phyloP scores from a whole-genome alignment of 805 yeast genomes.

The Sugiyamaella chiloensis region DNA sequence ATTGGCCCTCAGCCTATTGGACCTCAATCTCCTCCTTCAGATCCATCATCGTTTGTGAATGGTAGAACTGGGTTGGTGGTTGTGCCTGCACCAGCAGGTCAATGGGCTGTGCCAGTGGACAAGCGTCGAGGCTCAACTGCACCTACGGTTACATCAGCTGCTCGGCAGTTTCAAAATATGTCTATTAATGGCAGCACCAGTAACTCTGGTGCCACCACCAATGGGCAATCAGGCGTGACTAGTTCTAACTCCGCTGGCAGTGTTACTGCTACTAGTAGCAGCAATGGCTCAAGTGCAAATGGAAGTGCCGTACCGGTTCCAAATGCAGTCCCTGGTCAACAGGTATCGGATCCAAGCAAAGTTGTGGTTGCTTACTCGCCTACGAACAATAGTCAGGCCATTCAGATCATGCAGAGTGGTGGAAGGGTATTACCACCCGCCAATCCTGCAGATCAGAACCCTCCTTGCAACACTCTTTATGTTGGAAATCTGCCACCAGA shows the following conservation, averaged over 20 bases:
- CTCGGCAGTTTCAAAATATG: slow-evolving; percentile 1
- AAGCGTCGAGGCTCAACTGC: slow-evolving; percentile 1
- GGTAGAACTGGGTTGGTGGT: slow-evolving; percentile 5
- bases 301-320: slow-evolving; percentile 3
- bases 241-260: not conserved
- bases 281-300: not conserved
- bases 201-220: slow-evolving; percentile 1
- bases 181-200: not conserved
- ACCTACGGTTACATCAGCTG: not conserved
- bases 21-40: not conserved
- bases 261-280: not conserved
- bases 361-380: slow-evolving; percentile 33
- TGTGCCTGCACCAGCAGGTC: slow-evolving; percentile 6
- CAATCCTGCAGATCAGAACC: slow-evolving; percentile 98
- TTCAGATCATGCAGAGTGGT: slow-evolving; percentile 38
- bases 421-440: slow-evolving; percentile 52
- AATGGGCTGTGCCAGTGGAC: not conserved
- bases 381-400: slow-evolving; percentile 30
- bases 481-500: slow-evolving; percentile 98
- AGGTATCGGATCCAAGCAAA: slow-evolving; percentile 21
- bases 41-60: not conserved
- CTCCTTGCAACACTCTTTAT: slow-evolving; percentile 95
- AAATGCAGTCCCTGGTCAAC: not conserved
- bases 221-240: not conserved
- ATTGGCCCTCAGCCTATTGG: slow-evolving; percentile 5